Conservation (phyloP, 129 eudicot genomes). For the Logfia minima region DNA sequence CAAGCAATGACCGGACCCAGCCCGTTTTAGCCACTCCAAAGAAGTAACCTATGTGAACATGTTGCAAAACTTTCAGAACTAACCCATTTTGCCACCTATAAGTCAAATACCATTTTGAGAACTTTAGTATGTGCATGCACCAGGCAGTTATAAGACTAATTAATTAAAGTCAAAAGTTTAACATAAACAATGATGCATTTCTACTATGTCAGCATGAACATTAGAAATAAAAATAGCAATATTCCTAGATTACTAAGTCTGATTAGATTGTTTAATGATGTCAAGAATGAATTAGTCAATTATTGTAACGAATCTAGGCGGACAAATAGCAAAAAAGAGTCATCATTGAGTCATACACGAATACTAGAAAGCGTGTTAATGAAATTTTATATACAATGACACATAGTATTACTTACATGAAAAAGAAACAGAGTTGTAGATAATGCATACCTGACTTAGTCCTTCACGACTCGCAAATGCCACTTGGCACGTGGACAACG, state of each 20-base stretch:
- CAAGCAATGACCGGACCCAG: not conserved
- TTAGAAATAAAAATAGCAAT: not conserved
- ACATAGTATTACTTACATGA: not conserved
- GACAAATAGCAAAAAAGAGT: not conserved
- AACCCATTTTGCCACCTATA: not conserved
- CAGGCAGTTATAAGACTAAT: not conserved
- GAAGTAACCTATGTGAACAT: not conserved
- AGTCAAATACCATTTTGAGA: not conserved
- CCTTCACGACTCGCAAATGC: constrained; percentile 54
- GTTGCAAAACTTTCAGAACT: not conserved
- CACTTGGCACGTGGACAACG: constrained; percentile 51
- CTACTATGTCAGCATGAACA: constrained; percentile 15
- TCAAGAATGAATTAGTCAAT: constrained; percentile 1
- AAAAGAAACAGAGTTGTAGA: not conserved
- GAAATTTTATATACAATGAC: not conserved
- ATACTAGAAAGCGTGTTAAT: constrained; percentile 7
- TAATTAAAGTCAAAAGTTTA: not conserved
- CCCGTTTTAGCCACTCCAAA: not conserved
- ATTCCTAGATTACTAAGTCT: constrained; percentile 3
- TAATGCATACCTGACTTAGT: constrained; percentile 24
- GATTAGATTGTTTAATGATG: constrained; percentile 8
- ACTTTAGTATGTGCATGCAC: constrained; percentile 3
- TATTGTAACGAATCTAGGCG: constrained; percentile 17
- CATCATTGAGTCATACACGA: not conserved
- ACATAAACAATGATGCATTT: constrained; percentile 6